A percentile compares a stretch with the other conserved stretches of the same genome.
Conservation (phyloP, 106 monocot species). For the Dendrobium chrysotoxum region DNA sequence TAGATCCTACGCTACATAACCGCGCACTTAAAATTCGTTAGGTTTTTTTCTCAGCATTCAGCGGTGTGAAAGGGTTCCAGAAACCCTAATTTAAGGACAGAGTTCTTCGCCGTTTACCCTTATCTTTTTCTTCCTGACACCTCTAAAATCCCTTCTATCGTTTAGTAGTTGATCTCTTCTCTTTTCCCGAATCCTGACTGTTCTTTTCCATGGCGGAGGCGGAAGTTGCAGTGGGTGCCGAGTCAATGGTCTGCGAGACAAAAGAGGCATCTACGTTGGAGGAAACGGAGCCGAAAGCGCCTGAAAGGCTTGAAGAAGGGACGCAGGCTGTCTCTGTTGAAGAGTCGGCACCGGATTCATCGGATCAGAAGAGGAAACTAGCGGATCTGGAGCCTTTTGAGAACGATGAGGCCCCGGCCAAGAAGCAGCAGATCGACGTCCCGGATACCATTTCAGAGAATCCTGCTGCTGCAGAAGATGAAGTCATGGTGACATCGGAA, state of each 20-base stretch:
- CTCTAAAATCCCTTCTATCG: not conserved
- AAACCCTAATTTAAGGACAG: not conserved
- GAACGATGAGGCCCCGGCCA: not conserved
- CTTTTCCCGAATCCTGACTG: not conserved
- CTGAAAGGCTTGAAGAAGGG: not conserved
- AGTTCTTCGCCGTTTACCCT: not conserved
- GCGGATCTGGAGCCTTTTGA: not conserved
- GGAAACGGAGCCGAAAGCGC: not conserved
- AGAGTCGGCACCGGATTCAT: not conserved
- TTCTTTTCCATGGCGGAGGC: constrained; percentile 1
- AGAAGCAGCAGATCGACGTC: not conserved
- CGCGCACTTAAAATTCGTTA: not conserved
- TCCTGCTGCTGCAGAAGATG: not conserved
- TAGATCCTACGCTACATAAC: not conserved
- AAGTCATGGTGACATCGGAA: not conserved
- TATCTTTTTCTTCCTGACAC: not conserved
- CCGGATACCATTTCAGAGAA: not conserved
- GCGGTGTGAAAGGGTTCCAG: not conserved
- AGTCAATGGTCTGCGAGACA: not conserved
- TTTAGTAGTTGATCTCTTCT: not conserved
- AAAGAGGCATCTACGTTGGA: not conserved
- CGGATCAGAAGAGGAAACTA: not conserved
- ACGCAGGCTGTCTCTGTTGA: not conserved
- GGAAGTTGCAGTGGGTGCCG: not conserved
- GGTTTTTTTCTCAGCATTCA: not conserved